Evolutionary conservation across 2,329 filamentous ascomycete species (phyloP).

Genomic region (Pezicula radicicola): DNA sequence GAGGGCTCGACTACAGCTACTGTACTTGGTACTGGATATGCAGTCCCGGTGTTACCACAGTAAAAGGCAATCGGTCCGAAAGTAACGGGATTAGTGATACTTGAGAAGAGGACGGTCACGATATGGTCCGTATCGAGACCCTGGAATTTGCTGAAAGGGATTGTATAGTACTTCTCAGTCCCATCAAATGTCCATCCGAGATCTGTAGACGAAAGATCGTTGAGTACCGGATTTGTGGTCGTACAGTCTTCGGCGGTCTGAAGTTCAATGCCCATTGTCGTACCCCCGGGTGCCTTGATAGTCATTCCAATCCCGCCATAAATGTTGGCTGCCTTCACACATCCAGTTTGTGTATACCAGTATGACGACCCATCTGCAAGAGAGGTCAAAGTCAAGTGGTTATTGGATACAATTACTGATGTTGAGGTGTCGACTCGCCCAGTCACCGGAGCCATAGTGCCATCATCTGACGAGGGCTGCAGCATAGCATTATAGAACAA

Average conservation of each 20-base stretch:
- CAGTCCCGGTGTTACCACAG: conserved; percentile 47
- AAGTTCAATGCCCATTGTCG: conserved; percentile 49
- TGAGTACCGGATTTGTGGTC: conserved; percentile 28
- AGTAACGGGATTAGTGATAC: conserved; percentile 42
- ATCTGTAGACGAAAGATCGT: conserved; percentile 34
- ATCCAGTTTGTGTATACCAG: conserved; percentile 56
- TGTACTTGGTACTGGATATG: conserved; percentile 44
- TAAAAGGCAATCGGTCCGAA: conserved; percentile 57
- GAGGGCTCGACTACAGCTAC: conserved; percentile 38
- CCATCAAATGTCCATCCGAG: conserved; percentile 60
- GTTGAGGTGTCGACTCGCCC: conserved; percentile 23
- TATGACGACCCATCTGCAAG: conserved; percentile 43
- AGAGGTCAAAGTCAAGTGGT: conserved; percentile 51
- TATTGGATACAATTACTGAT: conserved; percentile 49
- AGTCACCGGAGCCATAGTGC: conserved; percentile 39
- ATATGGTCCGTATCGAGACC: conserved; percentile 50
- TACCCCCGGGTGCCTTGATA: conserved; percentile 50
- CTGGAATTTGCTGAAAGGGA: conserved; percentile 50
- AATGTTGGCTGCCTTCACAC: conserved; percentile 43
- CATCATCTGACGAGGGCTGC: conserved; percentile 53
- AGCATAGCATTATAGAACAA: conserved; percentile 58
- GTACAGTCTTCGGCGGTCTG: conserved; percentile 39
- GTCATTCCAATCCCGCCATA: conserved; percentile 55
- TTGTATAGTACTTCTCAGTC: conserved; percentile 55
- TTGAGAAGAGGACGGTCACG: conserved; percentile 47